Evolutionary conservation across 495 filamentous ascomycete species (phyloP).

Genomic region (Lasiosphaeriaceae sp.): DNA sequence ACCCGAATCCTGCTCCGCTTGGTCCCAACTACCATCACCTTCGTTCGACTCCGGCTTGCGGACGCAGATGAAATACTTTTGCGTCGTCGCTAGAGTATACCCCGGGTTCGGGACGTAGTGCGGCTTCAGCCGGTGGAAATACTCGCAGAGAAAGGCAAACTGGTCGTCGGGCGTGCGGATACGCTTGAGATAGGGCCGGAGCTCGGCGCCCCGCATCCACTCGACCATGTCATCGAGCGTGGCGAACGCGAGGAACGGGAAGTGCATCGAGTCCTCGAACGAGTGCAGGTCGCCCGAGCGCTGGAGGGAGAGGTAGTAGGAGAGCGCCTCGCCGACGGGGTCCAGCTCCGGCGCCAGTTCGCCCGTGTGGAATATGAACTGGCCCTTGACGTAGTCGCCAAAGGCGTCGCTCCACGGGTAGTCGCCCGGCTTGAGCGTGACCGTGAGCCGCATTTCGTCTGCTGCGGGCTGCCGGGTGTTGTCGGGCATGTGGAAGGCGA

Average conservation of each 20-base stretch:
- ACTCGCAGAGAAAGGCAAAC: not conserved
- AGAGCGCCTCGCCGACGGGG: too few species aligned
- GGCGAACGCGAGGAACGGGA: conserved; percentile 37
- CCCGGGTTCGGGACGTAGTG: not conserved
- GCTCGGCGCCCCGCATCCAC: conserved; percentile 55
- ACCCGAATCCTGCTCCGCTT: too few species aligned
- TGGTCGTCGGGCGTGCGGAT: not conserved
- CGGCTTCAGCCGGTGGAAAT: not conserved
- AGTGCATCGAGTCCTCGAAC: conserved; percentile 30
- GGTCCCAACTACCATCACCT: too few species aligned
- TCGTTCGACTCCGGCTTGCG: not conserved
- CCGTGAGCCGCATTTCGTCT: conserved; percentile 36
- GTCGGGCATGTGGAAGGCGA: conserved; percentile 54
- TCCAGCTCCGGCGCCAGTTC: too few species aligned
- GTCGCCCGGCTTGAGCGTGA: too few species aligned
- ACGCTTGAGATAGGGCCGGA: conserved; percentile 43
- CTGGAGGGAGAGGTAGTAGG: too few species aligned
- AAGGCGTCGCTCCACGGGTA: too few species aligned
- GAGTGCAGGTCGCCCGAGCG: too few species aligned
- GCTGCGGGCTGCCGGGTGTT: conserved; percentile 48
- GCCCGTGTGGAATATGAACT: too few species aligned
- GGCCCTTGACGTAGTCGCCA: too few species aligned
- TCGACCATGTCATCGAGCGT: conserved; percentile 46
- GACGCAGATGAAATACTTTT: not conserved
- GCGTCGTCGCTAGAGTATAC: too few species aligned